These are phyloP conservation scores for Domatiomyces catenatus DNA, from an alignment of 2,329 filamentous ascomycete genomes.

Conservation along the genomic window DNA sequence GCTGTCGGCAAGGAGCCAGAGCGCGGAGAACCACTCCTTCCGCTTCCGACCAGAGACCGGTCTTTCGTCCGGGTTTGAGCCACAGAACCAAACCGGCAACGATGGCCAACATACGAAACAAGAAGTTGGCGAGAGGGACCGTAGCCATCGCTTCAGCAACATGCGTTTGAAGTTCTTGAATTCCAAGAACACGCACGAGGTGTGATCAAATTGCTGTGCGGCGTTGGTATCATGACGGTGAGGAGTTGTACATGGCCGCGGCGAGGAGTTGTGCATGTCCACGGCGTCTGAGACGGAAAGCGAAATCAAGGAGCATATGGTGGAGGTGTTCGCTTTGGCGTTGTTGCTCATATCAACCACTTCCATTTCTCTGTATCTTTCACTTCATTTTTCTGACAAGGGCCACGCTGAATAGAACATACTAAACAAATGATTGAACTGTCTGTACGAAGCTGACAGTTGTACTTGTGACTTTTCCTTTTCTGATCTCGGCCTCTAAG, in stretches of 20 bases:
- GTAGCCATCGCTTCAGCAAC: not conserved
- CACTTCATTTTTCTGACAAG: not conserved
- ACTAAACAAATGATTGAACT: not conserved
- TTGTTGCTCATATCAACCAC: not conserved
- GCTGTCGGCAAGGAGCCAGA: conserved; percentile 7
- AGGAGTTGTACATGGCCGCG: not conserved
- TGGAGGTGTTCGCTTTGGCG: not conserved
- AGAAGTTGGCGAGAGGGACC: not conserved
- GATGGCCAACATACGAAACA: not conserved
- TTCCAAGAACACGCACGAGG: not conserved
- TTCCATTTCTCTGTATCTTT: not conserved
- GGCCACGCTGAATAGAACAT: not conserved
- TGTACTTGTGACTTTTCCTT: no score
- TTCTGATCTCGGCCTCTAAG: no score
- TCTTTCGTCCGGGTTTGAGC: conserved; percentile 4
- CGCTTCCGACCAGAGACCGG: conserved; percentile 13
- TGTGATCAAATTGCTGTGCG: not conserved
- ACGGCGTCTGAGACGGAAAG: no score
- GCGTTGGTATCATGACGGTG: not conserved
- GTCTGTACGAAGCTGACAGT: no score
- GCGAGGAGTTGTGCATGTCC: not conserved
- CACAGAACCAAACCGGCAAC: not conserved
- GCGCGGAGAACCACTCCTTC: conserved; percentile 9
- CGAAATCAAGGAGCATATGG: not conserved
- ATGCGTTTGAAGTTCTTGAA: not conserved